phyloP scores from a whole-genome alignment of 2,329 filamentous ascomycete genomes.

The Cladobotryum protrusum region DNA sequence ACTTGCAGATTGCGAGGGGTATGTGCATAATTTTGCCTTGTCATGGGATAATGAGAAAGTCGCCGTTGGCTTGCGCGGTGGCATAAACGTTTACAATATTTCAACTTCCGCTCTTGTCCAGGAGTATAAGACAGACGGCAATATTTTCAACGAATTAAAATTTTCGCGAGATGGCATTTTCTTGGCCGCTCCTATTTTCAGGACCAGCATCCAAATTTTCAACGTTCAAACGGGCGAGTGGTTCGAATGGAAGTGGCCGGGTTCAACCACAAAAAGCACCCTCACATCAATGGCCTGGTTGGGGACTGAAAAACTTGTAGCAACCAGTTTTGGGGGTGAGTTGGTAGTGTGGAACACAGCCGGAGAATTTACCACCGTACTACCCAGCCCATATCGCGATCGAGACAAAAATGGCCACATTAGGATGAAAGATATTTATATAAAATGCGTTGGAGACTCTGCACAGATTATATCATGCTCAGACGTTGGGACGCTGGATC shows the following conservation, averaged over 20 bases:
- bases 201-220: background rate
- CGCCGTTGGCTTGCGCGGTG: background rate
- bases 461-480: background rate
- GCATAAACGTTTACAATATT: background rate
- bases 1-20: background rate
- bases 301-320: background rate
- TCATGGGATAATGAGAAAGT: background rate
- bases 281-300: background rate
- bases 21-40: background rate
- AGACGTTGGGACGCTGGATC: background rate
- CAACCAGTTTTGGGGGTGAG: background rate
- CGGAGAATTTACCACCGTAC: background rate
- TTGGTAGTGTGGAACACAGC: background rate
- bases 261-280: too few species aligned
- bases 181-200: background rate
- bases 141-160: background rate
- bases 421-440: background rate
- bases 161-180: background rate
- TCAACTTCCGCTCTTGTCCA: background rate
- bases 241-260: too few species aligned
- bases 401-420: too few species aligned
- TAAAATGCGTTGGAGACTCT: background rate
- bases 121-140: background rate
- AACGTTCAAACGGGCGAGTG: background rate
- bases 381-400: background rate